phyloP scores from a whole-genome alignment of 805 yeast species.

The Yarrowia hollandica region DNA sequence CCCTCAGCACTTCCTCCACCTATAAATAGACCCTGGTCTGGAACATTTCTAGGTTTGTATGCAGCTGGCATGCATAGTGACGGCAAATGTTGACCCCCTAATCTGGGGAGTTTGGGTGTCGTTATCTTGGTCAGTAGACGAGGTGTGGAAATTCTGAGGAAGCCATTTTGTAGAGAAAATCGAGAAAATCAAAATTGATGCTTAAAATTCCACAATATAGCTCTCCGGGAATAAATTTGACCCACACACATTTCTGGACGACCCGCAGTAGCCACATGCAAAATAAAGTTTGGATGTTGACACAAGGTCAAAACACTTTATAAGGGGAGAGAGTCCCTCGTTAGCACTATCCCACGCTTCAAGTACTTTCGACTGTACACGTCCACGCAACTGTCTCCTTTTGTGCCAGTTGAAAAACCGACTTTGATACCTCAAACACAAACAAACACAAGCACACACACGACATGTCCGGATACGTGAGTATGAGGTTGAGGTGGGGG shows the following conservation, averaged over 20 bases:
- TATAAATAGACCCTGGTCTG: conserved; percentile 11
- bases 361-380: not conserved
- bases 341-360: not conserved
- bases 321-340: not conserved
- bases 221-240: too few relatives aligned
- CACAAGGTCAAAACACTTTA: not conserved
- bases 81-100: conserved; percentile 3
- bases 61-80: not conserved
- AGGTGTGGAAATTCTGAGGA: too few relatives aligned
- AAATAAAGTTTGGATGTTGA: not conserved
- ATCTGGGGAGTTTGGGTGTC: not conserved
- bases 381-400: too few relatives aligned
- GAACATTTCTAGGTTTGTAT: not conserved
- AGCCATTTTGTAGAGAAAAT: too few relatives aligned
- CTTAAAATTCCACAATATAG: too few relatives aligned
- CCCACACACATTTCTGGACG: too few relatives aligned
- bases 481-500: too few relatives aligned
- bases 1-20: too few relatives aligned
- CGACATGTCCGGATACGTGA: conserved; percentile 20
- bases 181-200: too few relatives aligned
- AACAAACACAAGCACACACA: conserved; percentile 3
- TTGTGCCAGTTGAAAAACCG: conserved; percentile 1
- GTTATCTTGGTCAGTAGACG: too few relatives aligned
- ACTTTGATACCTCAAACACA: not conserved
- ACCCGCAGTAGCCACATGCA: not conserved